Conservation (phyloP, 371 early-diverging fungal genomes). For the Mucor sp. region DNA sequence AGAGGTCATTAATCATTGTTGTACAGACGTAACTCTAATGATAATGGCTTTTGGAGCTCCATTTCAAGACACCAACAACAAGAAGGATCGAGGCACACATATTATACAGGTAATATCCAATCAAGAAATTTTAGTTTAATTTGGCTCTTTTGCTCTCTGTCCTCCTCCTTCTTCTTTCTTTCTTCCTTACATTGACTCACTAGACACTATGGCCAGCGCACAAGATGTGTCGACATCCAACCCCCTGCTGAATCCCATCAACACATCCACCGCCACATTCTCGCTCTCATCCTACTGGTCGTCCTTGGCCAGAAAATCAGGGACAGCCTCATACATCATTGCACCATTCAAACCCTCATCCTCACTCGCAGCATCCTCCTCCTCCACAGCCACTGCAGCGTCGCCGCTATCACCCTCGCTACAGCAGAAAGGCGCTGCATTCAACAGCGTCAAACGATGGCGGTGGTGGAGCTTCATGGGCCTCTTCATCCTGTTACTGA, state of each 20-base stretch:
- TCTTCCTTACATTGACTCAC: neutral
- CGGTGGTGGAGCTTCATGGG: conserved; percentile 58
- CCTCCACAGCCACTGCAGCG: neutral
- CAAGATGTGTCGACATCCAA: neutral
- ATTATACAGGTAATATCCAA: neutral
- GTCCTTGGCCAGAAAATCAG: neutral
- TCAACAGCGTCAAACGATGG: conserved; percentile 36
- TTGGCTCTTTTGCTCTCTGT: neutral
- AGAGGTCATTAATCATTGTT: conserved; percentile 3
- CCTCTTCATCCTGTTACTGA: conserved; percentile 40
- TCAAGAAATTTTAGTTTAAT: neutral
- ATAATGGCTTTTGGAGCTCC: neutral
- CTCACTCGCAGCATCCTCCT: neutral
- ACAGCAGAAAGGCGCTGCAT: neutral
- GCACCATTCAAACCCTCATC: neutral
- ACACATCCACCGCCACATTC: neutral
- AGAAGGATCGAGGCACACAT: conserved; percentile 10
- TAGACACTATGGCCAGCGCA: neutral
- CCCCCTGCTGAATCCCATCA: neutral
- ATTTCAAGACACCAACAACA: neutral
- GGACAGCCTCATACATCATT: neutral
- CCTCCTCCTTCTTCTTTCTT: neutral
- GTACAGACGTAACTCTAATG: neutral
- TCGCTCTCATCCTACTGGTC: neutral
- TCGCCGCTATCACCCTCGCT: neutral